Evolutionary conservation across 2,329 filamentous ascomycete species (phyloP), one percentile per base, ranked within the genome.

Genomic region (Neonectria magnoliae): DNA sequence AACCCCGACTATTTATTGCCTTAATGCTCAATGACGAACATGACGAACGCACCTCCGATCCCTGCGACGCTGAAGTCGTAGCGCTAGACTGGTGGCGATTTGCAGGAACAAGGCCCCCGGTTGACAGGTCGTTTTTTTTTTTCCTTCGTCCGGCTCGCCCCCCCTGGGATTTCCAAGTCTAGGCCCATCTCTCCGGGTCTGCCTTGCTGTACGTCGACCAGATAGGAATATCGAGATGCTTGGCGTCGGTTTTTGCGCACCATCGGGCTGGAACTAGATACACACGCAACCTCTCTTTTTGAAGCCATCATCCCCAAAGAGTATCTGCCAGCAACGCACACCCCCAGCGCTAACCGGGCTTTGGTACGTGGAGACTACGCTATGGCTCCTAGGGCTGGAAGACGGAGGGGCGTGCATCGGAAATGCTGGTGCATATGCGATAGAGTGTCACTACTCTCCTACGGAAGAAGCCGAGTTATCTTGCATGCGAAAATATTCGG

Each of bases 21-120:
- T n/a, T n/a, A n/a, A n/a, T n/a, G n/a, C n/a, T n/a, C n/a, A n/a
- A n/a, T n/a, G n/a, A n/a, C n/a, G n/a, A n/a, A n/a, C n/a, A n/a
- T 31, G 47, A 50, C 47, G 47, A 50, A 50, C 31, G 47, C 47
- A 50, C 3, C 4, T 4, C 13, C 13, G 8, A 18, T n/a, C 55
- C 31, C 10, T 38, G 55, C 20, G 20, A 14, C n/a, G 31, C 31
- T 41, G 33, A 14, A 16, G 14, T 13, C 47, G 11, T 31, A 22
- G 42, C 57, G 44, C 65, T 70, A 68, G 67, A 48, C 22, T 50
- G 13, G 13, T 27, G 16, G 11, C 14, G 36, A 38, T 38, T 6
- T 25, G 25, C 25, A 25, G 25, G 25, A 25, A 25, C 25, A 25
- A 25, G 25, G 25, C 25, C 25, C 22, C 22, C 25, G 38, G 8